These are phyloP conservation scores for Fraxinus velutina DNA, from an alignment of 305 asterid genomes.

Conservation along the genomic window DNA sequence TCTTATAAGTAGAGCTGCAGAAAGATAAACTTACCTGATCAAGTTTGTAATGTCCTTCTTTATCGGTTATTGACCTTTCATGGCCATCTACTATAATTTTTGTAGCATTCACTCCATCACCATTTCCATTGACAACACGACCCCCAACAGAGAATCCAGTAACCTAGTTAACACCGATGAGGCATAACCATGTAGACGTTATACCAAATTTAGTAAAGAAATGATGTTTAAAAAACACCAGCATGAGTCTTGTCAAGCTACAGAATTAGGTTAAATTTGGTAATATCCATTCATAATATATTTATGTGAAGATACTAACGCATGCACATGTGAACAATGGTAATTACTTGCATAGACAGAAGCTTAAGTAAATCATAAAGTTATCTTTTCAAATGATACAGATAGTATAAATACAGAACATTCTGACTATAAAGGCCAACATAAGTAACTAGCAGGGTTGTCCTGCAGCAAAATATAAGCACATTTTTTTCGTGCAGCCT, in stretches of 20 bases:
- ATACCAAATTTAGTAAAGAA: constrained; percentile 8
- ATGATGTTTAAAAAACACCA: neutral
- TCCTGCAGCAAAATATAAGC: neutral
- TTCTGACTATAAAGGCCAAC: neutral
- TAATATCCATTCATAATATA: neutral
- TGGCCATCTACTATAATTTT: constrained; percentile 73
- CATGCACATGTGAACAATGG: neutral
- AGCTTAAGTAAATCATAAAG: neutral
- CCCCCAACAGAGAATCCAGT: constrained; percentile 99
- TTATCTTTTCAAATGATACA: neutral
- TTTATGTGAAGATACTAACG: neutral
- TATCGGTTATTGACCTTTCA: constrained; percentile 71
- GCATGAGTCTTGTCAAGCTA: constrained; percentile 15
- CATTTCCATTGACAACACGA: constrained; percentile 84
- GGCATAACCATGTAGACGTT: neutral
- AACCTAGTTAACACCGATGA: constrained; percentile 51
- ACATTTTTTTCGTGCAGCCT: neutral
- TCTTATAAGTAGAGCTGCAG: constrained; percentile 1
- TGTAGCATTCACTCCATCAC: constrained; percentile 69
- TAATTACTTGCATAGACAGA: neutral
- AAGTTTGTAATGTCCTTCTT: constrained; percentile 87
- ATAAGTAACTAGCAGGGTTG: neutral
- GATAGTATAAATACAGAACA: neutral
- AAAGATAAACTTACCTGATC: constrained; percentile 69
- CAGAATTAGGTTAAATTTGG: neutral